Conservation (phyloP, 2,329 filamentous ascomycete species). For the Aplosporella prunicola region DNA sequence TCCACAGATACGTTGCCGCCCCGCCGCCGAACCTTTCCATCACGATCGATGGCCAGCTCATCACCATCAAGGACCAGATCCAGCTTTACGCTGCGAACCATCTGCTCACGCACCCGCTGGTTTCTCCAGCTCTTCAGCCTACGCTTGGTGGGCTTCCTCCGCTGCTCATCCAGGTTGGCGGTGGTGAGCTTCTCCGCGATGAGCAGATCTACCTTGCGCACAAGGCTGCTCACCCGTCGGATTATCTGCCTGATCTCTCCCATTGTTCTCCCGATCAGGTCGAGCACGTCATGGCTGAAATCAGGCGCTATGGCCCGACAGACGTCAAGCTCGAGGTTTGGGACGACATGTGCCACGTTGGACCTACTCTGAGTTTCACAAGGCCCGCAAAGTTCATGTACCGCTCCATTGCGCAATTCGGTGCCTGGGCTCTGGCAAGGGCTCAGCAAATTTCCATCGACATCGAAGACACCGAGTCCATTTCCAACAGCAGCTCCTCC, state of each 20-base stretch:
- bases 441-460: constrained; percentile 74
- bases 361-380: constrained; percentile 88
- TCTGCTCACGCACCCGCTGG: constrained; percentile 74
- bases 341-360: constrained; percentile 90
- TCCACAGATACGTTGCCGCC: neutral
- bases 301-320: constrained; percentile 68
- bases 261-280: constrained; percentile 21
- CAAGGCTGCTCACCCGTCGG: constrained; percentile 76
- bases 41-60: constrained; percentile 54
- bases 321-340: constrained; percentile 91
- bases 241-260: constrained; percentile 55
- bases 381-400: constrained; percentile 96
- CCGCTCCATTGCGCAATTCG: constrained; percentile 82
- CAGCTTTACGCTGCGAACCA: constrained; percentile 82
- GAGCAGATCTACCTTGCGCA: constrained; percentile 94
- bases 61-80: constrained; percentile 82
- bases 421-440: constrained; percentile 78
- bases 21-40: constrained; percentile 44
- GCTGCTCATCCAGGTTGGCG: constrained; percentile 74
- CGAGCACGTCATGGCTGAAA: constrained; percentile 52
- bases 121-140: constrained; percentile 80
- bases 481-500: constrained; percentile 63
- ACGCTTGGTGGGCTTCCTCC: constrained; percentile 85
- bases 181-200: constrained; percentile 80
- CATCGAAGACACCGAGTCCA: constrained; percentile 67